Evolutionary conservation across 2,329 filamentous ascomycete genomes (phyloP).

Genomic region (Apiospora rasikravindrae): DNA sequence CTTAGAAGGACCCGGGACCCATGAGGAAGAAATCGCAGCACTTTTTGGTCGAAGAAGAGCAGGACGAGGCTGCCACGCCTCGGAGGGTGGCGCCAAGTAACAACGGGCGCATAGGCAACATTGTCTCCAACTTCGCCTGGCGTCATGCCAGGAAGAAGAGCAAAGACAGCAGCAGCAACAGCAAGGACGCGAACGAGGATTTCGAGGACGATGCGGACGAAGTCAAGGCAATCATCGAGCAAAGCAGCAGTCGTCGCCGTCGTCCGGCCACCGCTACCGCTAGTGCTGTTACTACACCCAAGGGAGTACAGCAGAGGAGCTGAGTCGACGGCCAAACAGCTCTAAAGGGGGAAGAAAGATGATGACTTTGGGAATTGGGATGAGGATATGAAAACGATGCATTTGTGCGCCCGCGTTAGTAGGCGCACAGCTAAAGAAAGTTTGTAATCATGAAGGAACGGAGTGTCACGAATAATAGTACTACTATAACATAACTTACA

Average conservation of each 20-base stretch:
- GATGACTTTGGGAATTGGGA: neutral
- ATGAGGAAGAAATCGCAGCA: neutral
- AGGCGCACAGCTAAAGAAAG: neutral
- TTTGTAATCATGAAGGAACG: conserved; percentile 10
- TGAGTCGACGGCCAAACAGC: neutral
- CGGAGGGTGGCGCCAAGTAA: neutral
- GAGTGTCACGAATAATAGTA: conserved; percentile 15
- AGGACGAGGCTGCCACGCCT: neutral
- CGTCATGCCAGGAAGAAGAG: neutral
- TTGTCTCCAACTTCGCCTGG: neutral
- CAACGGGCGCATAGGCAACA: neutral
- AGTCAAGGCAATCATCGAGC: conserved; percentile 14
- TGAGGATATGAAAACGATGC: neutral
- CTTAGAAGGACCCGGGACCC: neutral
- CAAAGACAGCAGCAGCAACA: neutral
- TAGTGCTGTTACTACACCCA: neutral
- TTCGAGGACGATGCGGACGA: conserved; percentile 20
- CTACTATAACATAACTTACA: neutral
- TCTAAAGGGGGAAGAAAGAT: neutral
- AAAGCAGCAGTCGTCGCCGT: neutral
- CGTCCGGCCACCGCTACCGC: neutral
- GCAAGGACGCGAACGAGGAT: neutral
- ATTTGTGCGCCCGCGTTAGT: neutral
- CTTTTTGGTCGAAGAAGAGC: neutral
- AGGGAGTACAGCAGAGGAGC: neutral